Conservation (phyloP, 1,284 basidiomycete species). For the Fistulinella cinereoalba region DNA sequence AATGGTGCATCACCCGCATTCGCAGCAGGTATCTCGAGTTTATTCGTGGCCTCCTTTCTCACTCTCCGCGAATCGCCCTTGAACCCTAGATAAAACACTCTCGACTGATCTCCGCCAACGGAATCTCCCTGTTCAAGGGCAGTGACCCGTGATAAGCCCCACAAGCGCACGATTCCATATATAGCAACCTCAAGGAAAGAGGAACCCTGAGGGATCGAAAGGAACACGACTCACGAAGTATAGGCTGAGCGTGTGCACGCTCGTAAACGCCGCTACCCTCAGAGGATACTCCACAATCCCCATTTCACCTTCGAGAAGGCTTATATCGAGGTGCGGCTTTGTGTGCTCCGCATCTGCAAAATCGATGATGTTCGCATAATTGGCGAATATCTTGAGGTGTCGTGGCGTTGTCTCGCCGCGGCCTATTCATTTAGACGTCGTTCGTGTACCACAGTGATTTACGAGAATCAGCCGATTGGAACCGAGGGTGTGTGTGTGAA, state of each 20-base stretch:
- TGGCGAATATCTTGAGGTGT: conserved; percentile 66
- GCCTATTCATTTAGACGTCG: conserved; percentile 39
- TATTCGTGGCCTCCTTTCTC: conserved; percentile 57
- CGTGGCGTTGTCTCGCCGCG: conserved; percentile 66
- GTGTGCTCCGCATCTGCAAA: conserved; percentile 67
- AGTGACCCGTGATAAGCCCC: conserved; percentile 15
- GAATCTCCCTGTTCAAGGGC: conserved; percentile 54
- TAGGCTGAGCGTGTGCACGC: conserved; percentile 66
- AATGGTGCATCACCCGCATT: conserved; percentile 66
- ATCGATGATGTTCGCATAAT: conserved; percentile 69
- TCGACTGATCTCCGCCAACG: conserved; percentile 56
- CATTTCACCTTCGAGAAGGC: conserved; percentile 64
- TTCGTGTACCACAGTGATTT: conserved; percentile 7
- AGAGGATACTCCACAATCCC: conserved; percentile 74
- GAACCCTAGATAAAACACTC: conserved; percentile 79
- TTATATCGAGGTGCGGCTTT: conserved; percentile 68
- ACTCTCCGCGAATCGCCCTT: conserved; percentile 64
- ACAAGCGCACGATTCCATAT: conserved; percentile 13
- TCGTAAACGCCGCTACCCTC: conserved; percentile 70
- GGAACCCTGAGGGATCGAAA: conserved; percentile 9
- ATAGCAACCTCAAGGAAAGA: conserved; percentile 22
- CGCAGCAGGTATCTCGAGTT: conserved; percentile 67
- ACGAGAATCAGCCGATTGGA: conserved; percentile 7
- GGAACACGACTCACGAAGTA: conserved; percentile 62
- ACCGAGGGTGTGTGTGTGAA: conserved; percentile 3